Base-by-base conservation (phyloP, 2,329 filamentous ascomycete genomes). In the Onygenales sp. region DNA sequence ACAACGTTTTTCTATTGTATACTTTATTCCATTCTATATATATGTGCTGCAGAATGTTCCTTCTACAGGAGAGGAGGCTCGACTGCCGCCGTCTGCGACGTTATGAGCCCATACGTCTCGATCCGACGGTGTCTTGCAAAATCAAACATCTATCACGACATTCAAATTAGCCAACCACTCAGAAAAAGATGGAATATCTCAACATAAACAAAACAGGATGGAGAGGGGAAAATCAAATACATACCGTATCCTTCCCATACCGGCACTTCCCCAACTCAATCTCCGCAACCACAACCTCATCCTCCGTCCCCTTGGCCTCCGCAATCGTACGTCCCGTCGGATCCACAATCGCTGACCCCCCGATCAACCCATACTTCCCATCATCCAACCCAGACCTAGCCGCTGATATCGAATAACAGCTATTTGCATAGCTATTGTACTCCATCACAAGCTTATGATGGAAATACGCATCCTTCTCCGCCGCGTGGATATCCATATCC, bases 51-150 rank as follows among this genome's bases (percentile, higher is more conserved):
- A 7, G 33, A 17, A 10, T 17, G 46, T 13, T 39, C 40, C 17
- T 31, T 14, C 17, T 14, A 42, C 21, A 45, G 11, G 32, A 46
- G 40, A 9, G 48, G 27, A 42, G 39, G 27, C 31, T 51, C 48
- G 42, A 46, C 31, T 13, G 36, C 43, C 1, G 10, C 27, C 7
- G 31, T 43, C 49, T 51, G 39, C 8, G 49, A 42, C n/a, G 42
- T 46, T 40, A 52, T 48, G 17, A 52, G 44, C 3, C 49, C 49
- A 36, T 51, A 51, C 39, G 27, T 33, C 27, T 51, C 39, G n/a
- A 51, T 51, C 33, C 49, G 27, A 3, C 49, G n/a, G 39, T 51
- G 39, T 10, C 31, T n/a, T 2, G 21, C 49, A 42, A 51, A 43
- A 36, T 51, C 40, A 27, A 51, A 51, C 8, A 42, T 34, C 49